Evolutionary conservation across 208 protist species (phyloP), one percentile per base, ranked within the genome.

Genomic region (Leishmania lainsoni): DNA sequence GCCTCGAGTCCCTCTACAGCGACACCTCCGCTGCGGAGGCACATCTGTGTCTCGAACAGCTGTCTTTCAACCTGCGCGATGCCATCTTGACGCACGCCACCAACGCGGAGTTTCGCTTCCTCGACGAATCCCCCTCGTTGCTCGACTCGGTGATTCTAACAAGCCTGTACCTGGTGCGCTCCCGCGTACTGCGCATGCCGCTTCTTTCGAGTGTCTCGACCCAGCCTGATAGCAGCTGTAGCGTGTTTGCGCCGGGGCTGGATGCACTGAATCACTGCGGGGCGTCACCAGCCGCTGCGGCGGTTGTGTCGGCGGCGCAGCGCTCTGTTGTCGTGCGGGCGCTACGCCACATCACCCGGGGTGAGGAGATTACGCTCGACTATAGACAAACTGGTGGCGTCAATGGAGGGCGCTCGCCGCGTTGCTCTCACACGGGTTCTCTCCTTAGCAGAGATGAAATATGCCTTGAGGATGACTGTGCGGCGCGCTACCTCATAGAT

Each of bases 341-440:
- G 10, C 59, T 77, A 8, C 83, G 89, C 9, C 78, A 86, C 26
- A 74, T 97, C 32, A 71, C 42, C 1, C 26, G 78, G 1, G 91
- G 90, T 0, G 91, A 94, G 45, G 93, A 96, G 65, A 70, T 98
- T 17, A 95, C 92, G 29, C 59, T 98, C 14, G 74, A 94, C 79
- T 98, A 97, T 70, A 68, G 66, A 45, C 65, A 35, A 49, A 26
- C 49, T 0, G 22, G 56, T 29, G 48, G 17, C 29, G 22, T 14
- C 14, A n/a, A 10, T 2, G n/a, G 45, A 39, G 61, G 6, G 29
- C 26, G 49, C 42, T 73, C 35, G 59, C 16, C n/a, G 16, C 3
- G 77, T 58, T 48, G 35, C 54, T 26, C 26, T 79, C 39, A 77
- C 3, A 58, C 3, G 45, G n/a, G 14, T 12, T 49, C 45, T 54